Evolutionary conservation across 192 early-diverging fungal species (phyloP).

Genomic region (Funneliformis geosporum): DNA sequence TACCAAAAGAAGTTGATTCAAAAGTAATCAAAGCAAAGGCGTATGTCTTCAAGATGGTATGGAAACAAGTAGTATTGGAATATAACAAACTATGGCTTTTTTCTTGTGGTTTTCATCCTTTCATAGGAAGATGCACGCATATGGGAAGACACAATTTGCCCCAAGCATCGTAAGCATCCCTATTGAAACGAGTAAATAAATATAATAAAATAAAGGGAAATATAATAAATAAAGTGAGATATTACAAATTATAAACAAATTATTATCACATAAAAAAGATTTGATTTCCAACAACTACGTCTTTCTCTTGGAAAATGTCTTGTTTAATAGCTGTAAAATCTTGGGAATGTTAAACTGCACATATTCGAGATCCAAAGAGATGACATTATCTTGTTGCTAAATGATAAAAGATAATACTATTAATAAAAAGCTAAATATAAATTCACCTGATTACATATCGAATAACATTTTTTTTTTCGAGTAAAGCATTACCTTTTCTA

Average conservation of each 20-base stretch:
- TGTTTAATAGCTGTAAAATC: slow-evolving; percentile 79
- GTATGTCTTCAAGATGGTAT: no score
- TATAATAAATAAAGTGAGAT: background rate
- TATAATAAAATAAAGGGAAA: slow-evolving; percentile 11
- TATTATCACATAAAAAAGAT: background rate
- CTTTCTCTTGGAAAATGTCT: slow-evolving; percentile 68
- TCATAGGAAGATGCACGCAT: slow-evolving; percentile 18
- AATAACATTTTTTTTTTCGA: no score
- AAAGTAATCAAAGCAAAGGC: no score
- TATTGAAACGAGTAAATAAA: slow-evolving; percentile 5
- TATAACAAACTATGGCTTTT: background rate
- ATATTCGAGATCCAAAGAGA: slow-evolving; percentile 88
- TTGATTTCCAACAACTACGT: slow-evolving; percentile 44
- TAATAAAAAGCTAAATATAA: background rate
- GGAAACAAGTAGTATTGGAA: no score
- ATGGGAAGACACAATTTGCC: slow-evolving; percentile 23
- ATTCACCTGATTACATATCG: no score
- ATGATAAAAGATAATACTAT: background rate
- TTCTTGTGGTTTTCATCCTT: background rate
- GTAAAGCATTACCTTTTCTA: slow-evolving; percentile 62
- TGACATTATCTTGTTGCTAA: slow-evolving; percentile 89
- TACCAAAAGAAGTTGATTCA: no score
- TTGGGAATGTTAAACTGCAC: slow-evolving; percentile 87
- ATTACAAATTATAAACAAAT: slow-evolving; percentile 14
- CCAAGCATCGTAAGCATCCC: slow-evolving; percentile 13